A percentile compares a stretch with the other conserved stretches of the same genome.
phyloP scores from a whole-genome alignment of 1,284 basidiomycete species.

The Tylopilus orsonianus region DNA sequence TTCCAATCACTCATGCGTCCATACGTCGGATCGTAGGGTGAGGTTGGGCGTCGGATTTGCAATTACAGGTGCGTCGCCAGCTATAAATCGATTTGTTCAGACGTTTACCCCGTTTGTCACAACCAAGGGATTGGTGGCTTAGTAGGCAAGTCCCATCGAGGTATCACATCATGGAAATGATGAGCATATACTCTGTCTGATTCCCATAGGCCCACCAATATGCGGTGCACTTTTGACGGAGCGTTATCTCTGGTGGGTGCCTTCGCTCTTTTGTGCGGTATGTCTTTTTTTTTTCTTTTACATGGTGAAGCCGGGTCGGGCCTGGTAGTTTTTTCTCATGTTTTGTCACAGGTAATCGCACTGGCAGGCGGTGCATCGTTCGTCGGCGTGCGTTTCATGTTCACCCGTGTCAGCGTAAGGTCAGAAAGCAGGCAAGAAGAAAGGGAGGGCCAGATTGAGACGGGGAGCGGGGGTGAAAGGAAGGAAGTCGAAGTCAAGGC shows the following conservation, averaged over 20 bases:
- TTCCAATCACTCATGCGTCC: neutral
- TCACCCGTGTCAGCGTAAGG: neutral
- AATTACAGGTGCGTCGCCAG: constrained; percentile 18
- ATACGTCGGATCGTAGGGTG: constrained; percentile 12
- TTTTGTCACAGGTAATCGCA: constrained; percentile 8
- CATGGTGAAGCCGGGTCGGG: neutral
- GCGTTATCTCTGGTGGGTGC: constrained; percentile 32
- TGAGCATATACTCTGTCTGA: neutral
- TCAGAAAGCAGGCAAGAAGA: neutral
- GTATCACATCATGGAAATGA: neutral
- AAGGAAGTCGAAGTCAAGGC: neutral
- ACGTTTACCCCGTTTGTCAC: neutral
- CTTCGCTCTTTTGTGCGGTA: constrained; percentile 31
- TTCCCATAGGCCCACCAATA: constrained; percentile 28
- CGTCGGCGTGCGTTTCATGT: constrained; percentile 12
- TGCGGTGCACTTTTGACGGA: constrained; percentile 31
- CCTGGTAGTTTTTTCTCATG: neutral
- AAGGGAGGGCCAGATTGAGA: neutral
- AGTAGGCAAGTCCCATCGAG: constrained; percentile 18
- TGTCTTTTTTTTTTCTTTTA: constrained; percentile 5
- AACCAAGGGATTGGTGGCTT: constrained; percentile 27
- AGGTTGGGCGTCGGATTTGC: constrained; percentile 30
- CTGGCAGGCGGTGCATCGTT: constrained; percentile 12
- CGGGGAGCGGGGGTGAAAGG: neutral
- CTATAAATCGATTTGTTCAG: neutral